Evolutionary conservation across 169 alveolate species (phyloP).

Genomic region (Plasmodium yoelii): DNA sequence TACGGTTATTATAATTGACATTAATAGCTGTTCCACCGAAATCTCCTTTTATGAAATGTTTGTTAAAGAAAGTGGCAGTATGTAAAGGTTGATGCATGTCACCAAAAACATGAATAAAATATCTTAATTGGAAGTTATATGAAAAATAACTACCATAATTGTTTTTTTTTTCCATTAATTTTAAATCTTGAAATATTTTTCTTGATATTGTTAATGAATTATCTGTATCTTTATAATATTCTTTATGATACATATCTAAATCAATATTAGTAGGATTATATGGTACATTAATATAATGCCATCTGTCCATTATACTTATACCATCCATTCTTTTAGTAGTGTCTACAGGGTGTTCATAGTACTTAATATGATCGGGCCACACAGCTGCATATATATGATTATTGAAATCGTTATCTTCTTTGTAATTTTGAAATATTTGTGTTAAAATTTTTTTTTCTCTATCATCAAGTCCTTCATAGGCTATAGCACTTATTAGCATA

Average conservation of each 20-base stretch:
- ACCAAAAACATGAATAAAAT: conserved; percentile 88
- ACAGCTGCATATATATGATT: conserved; percentile 77
- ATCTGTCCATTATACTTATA: conserved; percentile 41
- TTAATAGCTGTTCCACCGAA: conserved; percentile 82
- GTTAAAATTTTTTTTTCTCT: conserved; percentile 18
- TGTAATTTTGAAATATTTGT: conserved; percentile 39
- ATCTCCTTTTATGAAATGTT: conserved; percentile 85
- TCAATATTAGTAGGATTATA: conserved; percentile 30
- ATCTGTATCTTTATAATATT: conserved; percentile 30
- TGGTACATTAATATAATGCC: conserved; percentile 58
- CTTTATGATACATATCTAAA: conserved; percentile 16
- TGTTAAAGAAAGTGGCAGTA: conserved; percentile 71
- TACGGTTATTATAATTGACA: conserved; percentile 24
- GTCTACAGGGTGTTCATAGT: conserved; percentile 20
- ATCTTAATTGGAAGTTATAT: conserved; percentile 78
- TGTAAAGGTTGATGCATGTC: conserved; percentile 91
- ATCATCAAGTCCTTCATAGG: conserved; percentile 24
- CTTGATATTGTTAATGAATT: conserved; percentile 41
- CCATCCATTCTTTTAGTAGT: conserved; percentile 48
- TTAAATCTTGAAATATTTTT: conserved; percentile 26
- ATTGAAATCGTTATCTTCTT: conserved; percentile 75
- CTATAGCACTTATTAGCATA: conserved; percentile 56
- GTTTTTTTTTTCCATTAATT: conserved; percentile 32
- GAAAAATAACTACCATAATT: conserved; percentile 69
- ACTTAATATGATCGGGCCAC: conserved; percentile 83